phyloP scores from a whole-genome alignment of 2,329 filamentous ascomycete genomes.

The Xylaria arbuscula region DNA sequence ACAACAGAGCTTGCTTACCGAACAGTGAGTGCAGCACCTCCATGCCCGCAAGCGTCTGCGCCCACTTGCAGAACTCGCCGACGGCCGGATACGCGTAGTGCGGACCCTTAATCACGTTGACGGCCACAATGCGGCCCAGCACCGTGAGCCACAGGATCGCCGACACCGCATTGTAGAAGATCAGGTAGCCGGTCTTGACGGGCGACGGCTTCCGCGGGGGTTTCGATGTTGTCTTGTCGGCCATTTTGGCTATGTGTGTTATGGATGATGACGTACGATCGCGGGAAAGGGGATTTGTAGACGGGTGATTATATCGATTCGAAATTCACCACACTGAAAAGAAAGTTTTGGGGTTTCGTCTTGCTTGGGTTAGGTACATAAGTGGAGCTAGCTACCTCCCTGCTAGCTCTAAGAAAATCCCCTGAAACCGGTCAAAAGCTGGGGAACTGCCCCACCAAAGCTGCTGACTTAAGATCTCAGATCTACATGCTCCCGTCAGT shows the following conservation, averaged over 20 bases:
- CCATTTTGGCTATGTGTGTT: conserved; percentile 37
- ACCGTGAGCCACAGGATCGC: conserved; percentile 82
- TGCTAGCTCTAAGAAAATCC: no score
- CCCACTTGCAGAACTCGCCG: conserved; percentile 78
- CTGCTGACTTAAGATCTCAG: not conserved
- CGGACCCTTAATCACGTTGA: conserved; percentile 66
- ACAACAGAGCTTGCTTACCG: conserved; percentile 62
- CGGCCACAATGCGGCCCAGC: conserved; percentile 71
- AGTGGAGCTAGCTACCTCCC: no score
- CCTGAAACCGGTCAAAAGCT: no score
- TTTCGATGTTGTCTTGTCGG: conserved; percentile 39
- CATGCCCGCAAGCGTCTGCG: conserved; percentile 83
- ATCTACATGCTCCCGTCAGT: not conserved
- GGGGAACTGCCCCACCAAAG: conserved; percentile 3
- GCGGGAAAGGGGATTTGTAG: not conserved
- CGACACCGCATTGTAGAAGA: conserved; percentile 85
- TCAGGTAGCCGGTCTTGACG: conserved; percentile 75
- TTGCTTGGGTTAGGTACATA: no score
- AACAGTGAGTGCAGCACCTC: conserved; percentile 85
- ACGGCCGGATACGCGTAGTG: conserved; percentile 69
- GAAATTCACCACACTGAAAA: not conserved
- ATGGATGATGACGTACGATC: conserved; percentile 21
- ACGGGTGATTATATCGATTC: not conserved
- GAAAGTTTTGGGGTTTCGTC: not conserved
- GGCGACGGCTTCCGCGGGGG: conserved; percentile 53